Conservation (phyloP, 371 early-diverging fungal genomes). For the Mortierella sp. region DNA sequence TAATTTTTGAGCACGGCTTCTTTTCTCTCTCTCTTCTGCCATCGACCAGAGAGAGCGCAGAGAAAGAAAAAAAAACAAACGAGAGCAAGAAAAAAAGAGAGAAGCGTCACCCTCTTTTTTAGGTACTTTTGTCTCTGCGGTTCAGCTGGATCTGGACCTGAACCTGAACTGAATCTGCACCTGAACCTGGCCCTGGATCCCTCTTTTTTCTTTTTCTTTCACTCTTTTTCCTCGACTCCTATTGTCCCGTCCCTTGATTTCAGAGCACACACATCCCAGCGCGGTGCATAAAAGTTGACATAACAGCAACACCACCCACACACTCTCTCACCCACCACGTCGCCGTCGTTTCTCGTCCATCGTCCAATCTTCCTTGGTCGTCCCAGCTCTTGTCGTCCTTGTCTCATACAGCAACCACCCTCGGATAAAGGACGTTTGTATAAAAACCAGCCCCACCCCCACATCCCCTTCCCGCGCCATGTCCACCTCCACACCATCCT, state of each 20-base stretch:
- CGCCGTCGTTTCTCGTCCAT: background rate
- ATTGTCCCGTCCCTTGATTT: conserved; percentile 10
- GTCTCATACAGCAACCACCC: background rate
- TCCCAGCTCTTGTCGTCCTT: background rate
- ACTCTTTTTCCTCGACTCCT: background rate
- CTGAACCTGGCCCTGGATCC: conserved; percentile 5
- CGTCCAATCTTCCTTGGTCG: background rate
- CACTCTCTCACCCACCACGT: background rate
- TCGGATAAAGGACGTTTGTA: conserved; percentile 15
- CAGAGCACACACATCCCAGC: conserved; percentile 6
- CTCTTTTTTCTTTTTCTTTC: background rate
- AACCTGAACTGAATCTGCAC: background rate
- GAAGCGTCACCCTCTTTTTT: background rate
- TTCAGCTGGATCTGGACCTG: background rate
- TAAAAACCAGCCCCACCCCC: conserved; percentile 28
- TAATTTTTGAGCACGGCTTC: background rate
- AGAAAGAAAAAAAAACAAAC: too few species aligned
- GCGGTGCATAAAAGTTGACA: background rate
- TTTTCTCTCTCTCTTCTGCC: conserved; percentile 7
- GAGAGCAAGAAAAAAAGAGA: conserved; percentile 1
- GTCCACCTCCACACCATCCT: conserved; percentile 25
- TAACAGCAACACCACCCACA: background rate
- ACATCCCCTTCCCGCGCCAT: conserved; percentile 24
- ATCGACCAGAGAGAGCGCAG: background rate
- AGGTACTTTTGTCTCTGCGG: background rate